Evolutionary conservation across 148 eudicot genomes (phyloP).

Genomic region (Rhododendron williamsianum): DNA sequence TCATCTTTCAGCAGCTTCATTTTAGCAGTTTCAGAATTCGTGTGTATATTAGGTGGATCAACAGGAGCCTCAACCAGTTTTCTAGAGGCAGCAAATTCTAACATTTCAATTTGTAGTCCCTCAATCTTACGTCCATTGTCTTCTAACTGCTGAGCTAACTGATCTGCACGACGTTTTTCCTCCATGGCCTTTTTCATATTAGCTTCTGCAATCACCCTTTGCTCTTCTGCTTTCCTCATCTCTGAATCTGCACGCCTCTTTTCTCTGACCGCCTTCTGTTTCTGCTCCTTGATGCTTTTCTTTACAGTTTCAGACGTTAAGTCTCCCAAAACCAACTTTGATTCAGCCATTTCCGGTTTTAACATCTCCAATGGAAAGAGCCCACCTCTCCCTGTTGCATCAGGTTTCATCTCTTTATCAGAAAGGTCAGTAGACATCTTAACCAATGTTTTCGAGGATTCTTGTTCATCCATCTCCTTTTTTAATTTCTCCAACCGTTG

Average conservation of each 20-base stretch:
- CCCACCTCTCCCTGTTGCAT: conserved; percentile 4
- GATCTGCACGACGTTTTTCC: conserved; percentile 54
- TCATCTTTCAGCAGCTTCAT: conserved; percentile 52
- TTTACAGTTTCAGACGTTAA: conserved; percentile 16
- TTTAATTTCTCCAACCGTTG: conserved; percentile 27
- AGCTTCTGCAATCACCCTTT: conserved; percentile 29
- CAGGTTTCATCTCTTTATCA: background rate
- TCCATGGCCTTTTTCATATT: conserved; percentile 35
- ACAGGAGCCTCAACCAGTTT: conserved; percentile 20
- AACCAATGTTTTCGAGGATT: conserved; percentile 10
- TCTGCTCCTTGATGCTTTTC: conserved; percentile 34
- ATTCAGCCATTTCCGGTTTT: background rate
- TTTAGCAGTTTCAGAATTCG: conserved; percentile 27
- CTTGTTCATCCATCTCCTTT: conserved; percentile 21
- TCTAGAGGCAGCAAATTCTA: conserved; percentile 18
- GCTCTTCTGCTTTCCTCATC: conserved; percentile 46
- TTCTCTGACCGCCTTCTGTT: conserved; percentile 28
- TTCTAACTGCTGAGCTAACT: conserved; percentile 40
- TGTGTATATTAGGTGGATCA: background rate
- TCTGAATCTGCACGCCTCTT: conserved; percentile 33
- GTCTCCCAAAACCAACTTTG: conserved; percentile 9
- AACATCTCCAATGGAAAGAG: background rate
- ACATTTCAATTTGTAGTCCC: conserved; percentile 34
- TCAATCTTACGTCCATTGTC: conserved; percentile 23
- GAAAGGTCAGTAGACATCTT: conserved; percentile 6